These are phyloP conservation scores for Helenozyma baotianmanensis DNA, from an alignment of 805 yeast species.

Conservation along the genomic window DNA sequence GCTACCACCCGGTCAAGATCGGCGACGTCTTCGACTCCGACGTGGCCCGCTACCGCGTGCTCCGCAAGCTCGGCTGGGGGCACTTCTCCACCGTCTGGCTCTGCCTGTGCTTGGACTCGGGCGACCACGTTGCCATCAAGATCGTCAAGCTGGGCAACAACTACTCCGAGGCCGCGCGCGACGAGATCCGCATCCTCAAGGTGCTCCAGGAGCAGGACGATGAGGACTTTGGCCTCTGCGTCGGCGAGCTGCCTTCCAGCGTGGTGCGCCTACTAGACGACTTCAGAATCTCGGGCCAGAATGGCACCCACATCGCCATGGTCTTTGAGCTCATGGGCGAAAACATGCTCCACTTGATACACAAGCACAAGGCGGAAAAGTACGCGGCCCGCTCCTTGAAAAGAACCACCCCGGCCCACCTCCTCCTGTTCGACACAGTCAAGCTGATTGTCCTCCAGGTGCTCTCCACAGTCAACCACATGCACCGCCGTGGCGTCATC, in stretches of 20 bases:
- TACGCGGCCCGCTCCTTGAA: neutral
- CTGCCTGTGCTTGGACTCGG: constrained; percentile 65
- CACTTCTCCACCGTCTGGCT: constrained; percentile 66
- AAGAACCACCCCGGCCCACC: constrained; percentile 2
- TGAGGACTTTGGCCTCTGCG: constrained; percentile 1
- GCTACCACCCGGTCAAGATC: constrained; percentile 89
- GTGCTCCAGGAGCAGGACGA: constrained; percentile 58
- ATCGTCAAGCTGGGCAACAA: constrained; percentile 87
- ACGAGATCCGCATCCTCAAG: constrained; percentile 75
- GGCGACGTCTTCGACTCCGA: constrained; percentile 76
- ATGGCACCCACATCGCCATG: constrained; percentile 94
- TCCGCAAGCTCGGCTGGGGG: constrained; percentile 97
- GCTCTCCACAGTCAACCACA: constrained; percentile 63
- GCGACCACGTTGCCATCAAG: constrained; percentile 90
- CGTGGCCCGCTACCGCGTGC: constrained; percentile 62
- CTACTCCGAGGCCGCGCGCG: constrained; percentile 90
- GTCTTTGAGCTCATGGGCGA: constrained; percentile 97
- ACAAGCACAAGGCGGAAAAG: constrained; percentile 57
- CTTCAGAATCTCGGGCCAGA: constrained; percentile 82
- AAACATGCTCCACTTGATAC: constrained; percentile 79
- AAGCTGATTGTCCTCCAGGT: constrained; percentile 80
- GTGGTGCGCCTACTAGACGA: constrained; percentile 78
- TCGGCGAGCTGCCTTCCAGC: constrained; percentile 28
- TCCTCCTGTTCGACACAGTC: constrained; percentile 64
- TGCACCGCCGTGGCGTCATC: constrained; percentile 71